Conservation (phyloP, 2,329 filamentous ascomycete genomes). For the Trichophyton mentagrophytes region DNA sequence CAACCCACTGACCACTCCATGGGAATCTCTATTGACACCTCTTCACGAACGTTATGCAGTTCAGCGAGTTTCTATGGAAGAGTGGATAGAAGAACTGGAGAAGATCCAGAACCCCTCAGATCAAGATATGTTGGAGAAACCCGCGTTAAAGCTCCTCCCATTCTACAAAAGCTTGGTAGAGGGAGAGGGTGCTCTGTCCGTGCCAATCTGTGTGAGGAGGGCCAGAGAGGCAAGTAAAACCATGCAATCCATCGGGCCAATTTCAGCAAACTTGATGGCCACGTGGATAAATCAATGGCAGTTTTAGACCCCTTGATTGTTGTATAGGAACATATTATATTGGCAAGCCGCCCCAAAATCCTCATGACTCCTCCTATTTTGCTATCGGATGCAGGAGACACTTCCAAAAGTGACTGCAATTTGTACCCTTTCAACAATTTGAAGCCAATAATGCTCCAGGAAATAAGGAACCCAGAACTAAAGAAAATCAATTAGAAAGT, state of each 20-base stretch:
- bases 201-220: constrained; percentile 30
- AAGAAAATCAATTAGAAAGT: too few species aligned
- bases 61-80: constrained; percentile 30
- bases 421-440: too few species aligned
- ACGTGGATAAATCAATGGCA: background rate
- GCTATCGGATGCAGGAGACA: background rate
- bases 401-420: too few species aligned
- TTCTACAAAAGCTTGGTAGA: constrained; percentile 32
- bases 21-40: constrained; percentile 31
- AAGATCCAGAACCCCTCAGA: constrained; percentile 27
- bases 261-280: constrained; percentile 15
- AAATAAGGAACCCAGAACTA: too few species aligned
- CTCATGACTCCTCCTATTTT: background rate
- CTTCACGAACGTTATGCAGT: constrained; percentile 33
- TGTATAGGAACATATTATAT: background rate
- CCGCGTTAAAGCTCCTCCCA: constrained; percentile 42
- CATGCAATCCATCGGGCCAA: constrained; percentile 29
- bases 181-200: constrained; percentile 17
- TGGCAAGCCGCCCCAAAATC: background rate
- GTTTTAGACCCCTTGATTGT: background rate
- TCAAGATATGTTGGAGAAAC: constrained; percentile 33
- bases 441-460: too few species aligned
- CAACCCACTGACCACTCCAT: constrained; percentile 34
- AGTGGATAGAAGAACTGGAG: constrained; percentile 38
- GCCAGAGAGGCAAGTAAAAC: constrained; percentile 33